Evolutionary conservation across 1,284 basidiomycete genomes (phyloP).

Genomic region (Ganoderma resinaceum): DNA sequence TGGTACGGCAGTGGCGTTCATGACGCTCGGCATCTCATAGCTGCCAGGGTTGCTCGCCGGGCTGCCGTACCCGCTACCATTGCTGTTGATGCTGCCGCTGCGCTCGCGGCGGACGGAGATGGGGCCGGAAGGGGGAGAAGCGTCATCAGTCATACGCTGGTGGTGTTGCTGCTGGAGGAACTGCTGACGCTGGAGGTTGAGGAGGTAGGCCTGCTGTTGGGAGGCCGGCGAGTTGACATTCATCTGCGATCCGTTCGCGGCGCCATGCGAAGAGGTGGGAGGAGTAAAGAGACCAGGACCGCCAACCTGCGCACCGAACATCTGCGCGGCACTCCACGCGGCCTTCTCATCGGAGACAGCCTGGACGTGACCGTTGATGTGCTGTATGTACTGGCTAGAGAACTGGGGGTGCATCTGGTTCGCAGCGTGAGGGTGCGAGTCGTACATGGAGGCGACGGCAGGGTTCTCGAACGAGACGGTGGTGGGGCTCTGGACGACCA

Average conservation of each 20-base stretch:
- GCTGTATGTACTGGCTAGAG: slow-evolving; percentile 35
- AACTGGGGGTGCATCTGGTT: slow-evolving; percentile 31
- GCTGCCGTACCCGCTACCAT: slow-evolving; percentile 44
- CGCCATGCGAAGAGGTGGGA: slow-evolving; percentile 41
- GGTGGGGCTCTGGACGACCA: slow-evolving; percentile 43
- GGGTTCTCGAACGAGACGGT: slow-evolving; percentile 46
- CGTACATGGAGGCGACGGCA: slow-evolving; percentile 44
- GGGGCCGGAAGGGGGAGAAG: slow-evolving; percentile 46
- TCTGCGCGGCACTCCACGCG: slow-evolving; percentile 35
- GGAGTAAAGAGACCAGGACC: slow-evolving; percentile 45
- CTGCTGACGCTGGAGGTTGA: slow-evolving; percentile 45
- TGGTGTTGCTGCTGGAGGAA: slow-evolving; percentile 24
- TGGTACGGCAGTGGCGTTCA: slow-evolving; percentile 36
- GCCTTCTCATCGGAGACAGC: slow-evolving; percentile 33
- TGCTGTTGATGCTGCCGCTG: slow-evolving; percentile 48
- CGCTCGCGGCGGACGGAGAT: slow-evolving; percentile 40
- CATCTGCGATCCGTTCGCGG: slow-evolving; percentile 27
- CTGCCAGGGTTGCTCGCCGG: slow-evolving; percentile 39
- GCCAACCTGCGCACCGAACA: slow-evolving; percentile 41
- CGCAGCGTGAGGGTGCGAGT: slow-evolving; percentile 34
- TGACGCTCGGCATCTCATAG: slow-evolving; percentile 46
- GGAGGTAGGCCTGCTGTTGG: slow-evolving; percentile 41
- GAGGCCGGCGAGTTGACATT: slow-evolving; percentile 28
- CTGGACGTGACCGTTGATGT: slow-evolving; percentile 26
- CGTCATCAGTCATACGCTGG: slow-evolving; percentile 43